These are phyloP conservation scores for Psidium friedrichsthalianum DNA, from an alignment of 345 rosid genomes.

Conservation along the genomic window DNA sequence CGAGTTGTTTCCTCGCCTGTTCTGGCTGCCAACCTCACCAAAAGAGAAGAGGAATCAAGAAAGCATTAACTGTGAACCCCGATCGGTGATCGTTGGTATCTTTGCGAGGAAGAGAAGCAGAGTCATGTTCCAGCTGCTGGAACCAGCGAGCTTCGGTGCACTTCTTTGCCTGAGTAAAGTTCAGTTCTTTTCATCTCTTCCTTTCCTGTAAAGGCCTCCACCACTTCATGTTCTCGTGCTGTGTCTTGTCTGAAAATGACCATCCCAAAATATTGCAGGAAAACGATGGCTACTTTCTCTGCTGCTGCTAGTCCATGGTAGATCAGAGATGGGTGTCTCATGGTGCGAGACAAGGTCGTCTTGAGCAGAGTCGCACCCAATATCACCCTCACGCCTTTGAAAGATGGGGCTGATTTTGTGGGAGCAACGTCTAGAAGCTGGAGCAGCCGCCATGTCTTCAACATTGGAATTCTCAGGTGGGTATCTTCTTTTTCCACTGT, in stretches of 20 bases:
- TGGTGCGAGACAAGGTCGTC: background rate
- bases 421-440: background rate
- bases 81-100: background rate
- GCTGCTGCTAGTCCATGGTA: background rate
- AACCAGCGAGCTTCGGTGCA: background rate
- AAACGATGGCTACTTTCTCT: background rate
- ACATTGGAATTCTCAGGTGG: background rate
- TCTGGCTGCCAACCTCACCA: background rate
- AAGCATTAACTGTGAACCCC: background rate
- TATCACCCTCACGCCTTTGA: background rate
- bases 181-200: background rate
- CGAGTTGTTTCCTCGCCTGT: background rate
- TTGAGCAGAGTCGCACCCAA: background rate
- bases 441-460: background rate
- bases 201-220: background rate
- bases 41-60: background rate
- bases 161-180: background rate
- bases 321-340: background rate
- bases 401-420: background rate
- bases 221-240: background rate
- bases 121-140: background rate
- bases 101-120: background rate
- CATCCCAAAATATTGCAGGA: background rate
- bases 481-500: background rate
- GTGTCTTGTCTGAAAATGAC: background rate